Conservation (phyloP, 768 basidiomycete species). For the Leucocoprinus leucothites region DNA sequence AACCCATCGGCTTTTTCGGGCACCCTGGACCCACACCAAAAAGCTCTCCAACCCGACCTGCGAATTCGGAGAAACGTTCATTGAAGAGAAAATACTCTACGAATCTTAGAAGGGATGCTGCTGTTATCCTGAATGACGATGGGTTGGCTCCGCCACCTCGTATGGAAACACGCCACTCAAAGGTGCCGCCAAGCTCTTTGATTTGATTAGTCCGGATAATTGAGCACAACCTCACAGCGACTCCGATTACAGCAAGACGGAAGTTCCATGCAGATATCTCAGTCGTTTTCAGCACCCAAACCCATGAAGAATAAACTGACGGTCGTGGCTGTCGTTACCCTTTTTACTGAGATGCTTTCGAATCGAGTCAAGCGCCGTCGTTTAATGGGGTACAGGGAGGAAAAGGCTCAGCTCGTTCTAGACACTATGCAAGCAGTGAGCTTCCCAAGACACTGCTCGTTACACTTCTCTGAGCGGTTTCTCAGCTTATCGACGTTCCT, state of each 20-base stretch:
- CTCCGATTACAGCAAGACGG: constrained; percentile 1
- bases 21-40: constrained; percentile 5
- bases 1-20: constrained; percentile 1
- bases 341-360: constrained; percentile 4
- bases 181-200: neutral
- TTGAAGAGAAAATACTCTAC: constrained; percentile 5
- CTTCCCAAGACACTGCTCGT: neutral
- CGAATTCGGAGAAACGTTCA: neutral
- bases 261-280: neutral
- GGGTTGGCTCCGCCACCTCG: neutral
- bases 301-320: neutral
- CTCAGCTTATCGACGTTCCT: constrained; percentile 7
- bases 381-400: constrained; percentile 1
- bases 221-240: neutral
- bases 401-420: constrained; percentile 8
- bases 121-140: neutral
- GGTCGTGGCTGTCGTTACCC: neutral
- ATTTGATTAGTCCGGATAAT: neutral
- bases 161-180: neutral
- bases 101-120: neutral
- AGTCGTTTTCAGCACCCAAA: neutral
- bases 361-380: neutral
- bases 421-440: constrained; percentile 12
- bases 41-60: neutral
- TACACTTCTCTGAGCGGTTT: neutral